These are phyloP conservation scores for Talaromyces islandicus DNA, from an alignment of 2,329 filamentous ascomycete genomes.

Conservation along the genomic window DNA sequence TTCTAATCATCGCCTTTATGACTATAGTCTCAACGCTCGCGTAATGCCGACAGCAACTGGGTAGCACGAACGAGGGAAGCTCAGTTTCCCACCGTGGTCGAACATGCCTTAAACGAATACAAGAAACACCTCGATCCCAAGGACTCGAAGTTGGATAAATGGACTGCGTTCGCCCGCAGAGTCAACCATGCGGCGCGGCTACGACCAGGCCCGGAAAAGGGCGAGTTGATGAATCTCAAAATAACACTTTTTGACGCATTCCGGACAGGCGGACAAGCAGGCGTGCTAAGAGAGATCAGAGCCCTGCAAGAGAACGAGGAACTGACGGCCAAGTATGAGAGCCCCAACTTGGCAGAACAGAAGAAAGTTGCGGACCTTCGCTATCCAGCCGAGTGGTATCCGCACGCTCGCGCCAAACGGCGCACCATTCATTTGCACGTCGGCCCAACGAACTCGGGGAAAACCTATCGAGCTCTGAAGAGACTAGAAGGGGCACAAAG, in stretches of 20 bases:
- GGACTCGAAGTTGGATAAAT: conserved; percentile 17
- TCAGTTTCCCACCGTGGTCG: conserved; percentile 25
- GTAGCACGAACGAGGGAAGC: neutral
- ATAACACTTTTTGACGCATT: conserved; percentile 53
- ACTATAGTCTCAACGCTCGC: neutral
- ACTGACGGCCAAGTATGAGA: conserved; percentile 52
- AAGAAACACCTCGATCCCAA: conserved; percentile 14
- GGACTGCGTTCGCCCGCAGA: conserved; percentile 26
- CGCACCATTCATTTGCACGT: conserved; percentile 87
- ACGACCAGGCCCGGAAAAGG: conserved; percentile 16
- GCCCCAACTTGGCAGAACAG: conserved; percentile 54
- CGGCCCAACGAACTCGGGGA: conserved; percentile 94
- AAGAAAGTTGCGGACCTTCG: conserved; percentile 69
- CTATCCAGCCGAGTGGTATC: conserved; percentile 91
- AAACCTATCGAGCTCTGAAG: conserved; percentile 91
- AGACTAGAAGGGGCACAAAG: conserved; percentile 67
- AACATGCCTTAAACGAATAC: conserved; percentile 20
- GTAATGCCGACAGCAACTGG: neutral
- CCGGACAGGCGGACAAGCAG: conserved; percentile 45
- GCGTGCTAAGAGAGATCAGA: conserved; percentile 54
- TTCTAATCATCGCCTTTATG: neutral
- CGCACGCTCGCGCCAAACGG: conserved; percentile 71
- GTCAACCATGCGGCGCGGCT: conserved; percentile 25
- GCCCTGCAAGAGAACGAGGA: conserved; percentile 65
- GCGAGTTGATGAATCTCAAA: conserved; percentile 21